Conservation (phyloP, 805 yeast species). For the Yarrowia osloensis region DNA sequence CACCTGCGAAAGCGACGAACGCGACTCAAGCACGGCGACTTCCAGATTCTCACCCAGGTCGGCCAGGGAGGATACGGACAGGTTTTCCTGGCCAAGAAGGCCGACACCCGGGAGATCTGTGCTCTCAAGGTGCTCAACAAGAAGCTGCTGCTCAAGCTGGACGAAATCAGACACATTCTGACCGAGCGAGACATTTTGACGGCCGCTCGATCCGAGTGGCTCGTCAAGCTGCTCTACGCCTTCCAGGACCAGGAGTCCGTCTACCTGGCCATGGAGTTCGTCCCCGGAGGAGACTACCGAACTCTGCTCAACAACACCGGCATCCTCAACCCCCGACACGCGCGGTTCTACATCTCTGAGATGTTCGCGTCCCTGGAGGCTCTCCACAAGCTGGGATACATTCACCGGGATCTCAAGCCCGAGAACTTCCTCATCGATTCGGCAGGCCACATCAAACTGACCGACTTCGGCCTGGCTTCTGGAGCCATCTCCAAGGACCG, state of each 20-base stretch:
- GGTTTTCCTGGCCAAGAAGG: constrained; percentile 92
- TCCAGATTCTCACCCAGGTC: constrained; percentile 94
- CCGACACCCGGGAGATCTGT: constrained; percentile 91
- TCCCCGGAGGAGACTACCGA: constrained; percentile 99
- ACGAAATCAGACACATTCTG: constrained; percentile 92
- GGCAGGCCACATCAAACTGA: constrained; percentile 86
- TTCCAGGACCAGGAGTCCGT: constrained; percentile 91
- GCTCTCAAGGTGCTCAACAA: constrained; percentile 92
- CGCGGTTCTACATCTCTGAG: constrained; percentile 90
- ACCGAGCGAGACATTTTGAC: constrained; percentile 97
- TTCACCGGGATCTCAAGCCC: constrained; percentile 96
- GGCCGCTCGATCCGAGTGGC: constrained; percentile 95
- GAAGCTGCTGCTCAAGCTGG: constrained; percentile 78
- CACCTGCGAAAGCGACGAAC: constrained; percentile 83
- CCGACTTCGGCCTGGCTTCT: constrained; percentile 97
- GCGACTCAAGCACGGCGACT: constrained; percentile 92
- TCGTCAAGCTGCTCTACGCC: constrained; percentile 89
- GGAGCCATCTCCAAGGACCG: constrained; percentile 92
- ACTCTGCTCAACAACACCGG: constrained; percentile 93
- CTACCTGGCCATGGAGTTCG: constrained; percentile 97
- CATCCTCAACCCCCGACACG: constrained; percentile 88
- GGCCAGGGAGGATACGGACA: constrained; percentile 99
- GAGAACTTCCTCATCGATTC: constrained; percentile 89
- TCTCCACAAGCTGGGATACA: constrained; percentile 90
- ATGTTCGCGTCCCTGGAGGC: constrained; percentile 96